Conservation (phyloP, 371 early-diverging fungal genomes). For the Neoconidiobolus thromboides region DNA sequence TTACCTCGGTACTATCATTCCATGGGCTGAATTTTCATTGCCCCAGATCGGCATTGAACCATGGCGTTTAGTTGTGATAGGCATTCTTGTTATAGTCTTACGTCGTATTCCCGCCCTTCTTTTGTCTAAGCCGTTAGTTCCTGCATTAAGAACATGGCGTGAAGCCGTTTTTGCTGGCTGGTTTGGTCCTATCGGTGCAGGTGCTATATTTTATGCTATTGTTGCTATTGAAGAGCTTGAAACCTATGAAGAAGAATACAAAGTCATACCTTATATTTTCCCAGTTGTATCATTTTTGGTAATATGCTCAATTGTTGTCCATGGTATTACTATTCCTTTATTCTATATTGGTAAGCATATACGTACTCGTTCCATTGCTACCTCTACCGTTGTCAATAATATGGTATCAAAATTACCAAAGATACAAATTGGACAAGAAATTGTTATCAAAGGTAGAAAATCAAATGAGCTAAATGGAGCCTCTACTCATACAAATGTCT, state of each 20-base stretch:
- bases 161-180: conserved; percentile 90
- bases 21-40: conserved; percentile 48
- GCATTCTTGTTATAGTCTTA: conserved; percentile 58
- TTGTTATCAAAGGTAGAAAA: not conserved
- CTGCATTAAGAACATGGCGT: conserved; percentile 44
- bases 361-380: conserved; percentile 7
- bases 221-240: conserved; percentile 26
- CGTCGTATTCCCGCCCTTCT: conserved; percentile 67
- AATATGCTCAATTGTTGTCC: conserved; percentile 50
- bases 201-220: conserved; percentile 60
- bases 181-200: conserved; percentile 92
- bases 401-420: not conserved
- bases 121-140: conserved; percentile 37
- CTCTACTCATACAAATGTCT: no score
- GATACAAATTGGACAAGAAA: not conserved
- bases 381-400: not conserved
- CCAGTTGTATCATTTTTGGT: conserved; percentile 56
- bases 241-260: conserved; percentile 10
- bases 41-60: conserved; percentile 26
- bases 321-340: conserved; percentile 62
- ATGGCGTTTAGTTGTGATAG: conserved; percentile 49
- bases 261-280: conserved; percentile 15
- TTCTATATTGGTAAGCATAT: conserved; percentile 26
- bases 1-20: conserved; percentile 76
- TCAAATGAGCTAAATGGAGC: not conserved